phyloP scores from a whole-genome alignment of 148 eudicot species.

The Vaccinium corymbosum region DNA sequence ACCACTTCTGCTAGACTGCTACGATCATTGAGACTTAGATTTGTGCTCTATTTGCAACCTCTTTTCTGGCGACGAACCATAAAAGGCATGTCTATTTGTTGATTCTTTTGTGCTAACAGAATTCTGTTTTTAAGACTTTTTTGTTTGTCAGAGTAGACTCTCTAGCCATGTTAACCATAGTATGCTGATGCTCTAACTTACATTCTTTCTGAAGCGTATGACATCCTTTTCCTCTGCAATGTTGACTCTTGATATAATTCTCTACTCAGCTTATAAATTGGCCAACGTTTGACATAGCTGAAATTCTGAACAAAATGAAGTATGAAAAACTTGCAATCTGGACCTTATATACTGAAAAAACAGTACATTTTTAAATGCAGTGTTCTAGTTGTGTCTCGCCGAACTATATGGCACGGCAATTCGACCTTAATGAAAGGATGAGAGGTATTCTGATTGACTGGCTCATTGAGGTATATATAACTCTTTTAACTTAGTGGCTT shows the following conservation, averaged over 20 bases:
- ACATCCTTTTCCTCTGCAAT: neutral
- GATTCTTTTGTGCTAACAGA: neutral
- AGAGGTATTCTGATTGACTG: constrained; percentile 87
- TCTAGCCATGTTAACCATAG: neutral
- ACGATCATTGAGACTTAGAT: neutral
- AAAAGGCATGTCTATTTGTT: neutral
- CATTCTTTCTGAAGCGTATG: neutral
- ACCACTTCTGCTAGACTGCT: neutral
- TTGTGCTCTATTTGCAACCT: neutral
- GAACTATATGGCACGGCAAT: constrained; percentile 62
- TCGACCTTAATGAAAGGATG: constrained; percentile 77
- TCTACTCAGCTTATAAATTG: neutral
- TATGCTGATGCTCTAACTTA: neutral
- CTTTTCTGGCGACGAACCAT: neutral
- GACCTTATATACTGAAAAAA: neutral
- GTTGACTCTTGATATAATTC: neutral
- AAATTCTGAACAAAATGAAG: neutral
- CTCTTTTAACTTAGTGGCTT: neutral
- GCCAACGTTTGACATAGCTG: neutral
- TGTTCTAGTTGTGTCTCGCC: constrained; percentile 44
- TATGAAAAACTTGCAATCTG: neutral
- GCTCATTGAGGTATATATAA: constrained; percentile 71
- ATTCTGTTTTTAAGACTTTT: neutral
- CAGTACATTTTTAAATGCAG: constrained; percentile 29
- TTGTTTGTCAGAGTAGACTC: neutral